A percentile compares a stretch with the other conserved stretches of the same genome.
Evolutionary conservation across 176 grass and related monocot genomes (phyloP).

Genomic region (Eragrostis nindensis): DNA sequence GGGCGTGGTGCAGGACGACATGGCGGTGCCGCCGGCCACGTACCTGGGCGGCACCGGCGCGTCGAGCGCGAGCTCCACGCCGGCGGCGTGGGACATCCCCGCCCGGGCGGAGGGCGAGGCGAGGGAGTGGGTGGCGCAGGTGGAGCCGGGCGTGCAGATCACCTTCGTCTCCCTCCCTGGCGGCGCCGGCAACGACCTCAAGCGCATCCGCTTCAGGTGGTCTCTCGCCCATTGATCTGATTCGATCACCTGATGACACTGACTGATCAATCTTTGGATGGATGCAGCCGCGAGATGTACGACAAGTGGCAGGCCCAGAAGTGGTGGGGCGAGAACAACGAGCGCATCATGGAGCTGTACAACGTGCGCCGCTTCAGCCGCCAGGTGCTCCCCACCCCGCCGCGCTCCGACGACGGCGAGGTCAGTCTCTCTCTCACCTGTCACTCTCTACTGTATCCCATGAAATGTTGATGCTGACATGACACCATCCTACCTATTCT

Average conservation of each 20-base stretch:
- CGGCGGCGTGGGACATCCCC: constrained; percentile 41
- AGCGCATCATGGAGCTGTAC: constrained; percentile 78
- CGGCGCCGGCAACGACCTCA: constrained; percentile 74
- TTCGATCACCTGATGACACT: not conserved
- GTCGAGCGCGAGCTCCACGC: constrained; percentile 51
- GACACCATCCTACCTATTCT: too few relatives aligned
- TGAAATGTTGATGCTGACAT: too few relatives aligned
- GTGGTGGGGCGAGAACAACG: constrained; percentile 81
- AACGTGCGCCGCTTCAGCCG: constrained; percentile 69
- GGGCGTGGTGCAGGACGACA: constrained; percentile 65
- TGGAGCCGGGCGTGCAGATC: constrained; percentile 95
- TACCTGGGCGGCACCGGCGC: constrained; percentile 38
- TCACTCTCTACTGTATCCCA: too few relatives aligned
- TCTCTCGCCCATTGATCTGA: too few relatives aligned
- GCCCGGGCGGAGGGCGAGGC: constrained; percentile 30
- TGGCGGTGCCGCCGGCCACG: constrained; percentile 60
- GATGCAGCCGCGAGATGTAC: constrained; percentile 65
- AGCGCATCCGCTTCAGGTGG: constrained; percentile 70
- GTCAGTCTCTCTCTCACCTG: too few relatives aligned
- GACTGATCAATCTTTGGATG: too few relatives aligned
- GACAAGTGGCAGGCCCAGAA: constrained; percentile 81
- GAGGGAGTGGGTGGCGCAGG: constrained; percentile 90
- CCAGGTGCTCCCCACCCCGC: constrained; percentile 56
- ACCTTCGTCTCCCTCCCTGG: constrained; percentile 78
- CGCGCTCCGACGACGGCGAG: constrained; percentile 57